Base-by-base conservation (phyloP, 2,329 filamentous ascomycete genomes). In the Diaporthe amygdali region DNA sequence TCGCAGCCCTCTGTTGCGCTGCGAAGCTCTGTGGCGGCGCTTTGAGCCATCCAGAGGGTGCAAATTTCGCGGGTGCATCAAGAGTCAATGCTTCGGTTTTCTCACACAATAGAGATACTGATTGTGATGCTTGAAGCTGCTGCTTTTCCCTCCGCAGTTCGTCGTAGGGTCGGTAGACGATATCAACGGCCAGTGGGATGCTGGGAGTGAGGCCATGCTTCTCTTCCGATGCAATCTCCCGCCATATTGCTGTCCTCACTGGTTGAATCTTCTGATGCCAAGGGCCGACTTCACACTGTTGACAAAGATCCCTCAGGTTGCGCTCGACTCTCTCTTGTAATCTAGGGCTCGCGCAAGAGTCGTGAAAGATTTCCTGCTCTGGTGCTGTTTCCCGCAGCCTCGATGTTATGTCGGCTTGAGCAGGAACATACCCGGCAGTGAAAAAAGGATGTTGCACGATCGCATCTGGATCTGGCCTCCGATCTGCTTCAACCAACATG, bases 381-480 rank as follows among this genome's bases (percentile, higher is more conserved):
- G 90, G 90, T 2, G 88, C 83, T 27, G 84, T 80, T 37, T 92
- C 90, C 52, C 90, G 85, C 9, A 92, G 80, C 61, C 87, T 87
- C 6, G 84, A 79, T 22, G 84, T 90, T 77, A 92, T 91, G 74
- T 92, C 90, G 51, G 84, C 81, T 22, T 87, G 78, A 12, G 83
- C 80, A 9, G 94, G 94, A 80, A 96, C 90, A 80, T 92, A 94
- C 17, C 93, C 93, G 37, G 91, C 87, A 66, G 89, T 90, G 84
- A 96, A 96, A 81, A 96, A 96, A 7, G 90, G 85, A 78, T 96
- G 94, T 75, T 93, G 90, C 49, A 96, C 91, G 76, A 96, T 95
- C 59, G 87, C 85, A 77, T 96, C 94, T 1, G 94, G 93, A 66
- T 91, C 90, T 2, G 93, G 94, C 73, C 94, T 88, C 76, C 89